Conservation (phyloP, 176 grass and related monocot species). For the Rhynchospora tenuis region DNA sequence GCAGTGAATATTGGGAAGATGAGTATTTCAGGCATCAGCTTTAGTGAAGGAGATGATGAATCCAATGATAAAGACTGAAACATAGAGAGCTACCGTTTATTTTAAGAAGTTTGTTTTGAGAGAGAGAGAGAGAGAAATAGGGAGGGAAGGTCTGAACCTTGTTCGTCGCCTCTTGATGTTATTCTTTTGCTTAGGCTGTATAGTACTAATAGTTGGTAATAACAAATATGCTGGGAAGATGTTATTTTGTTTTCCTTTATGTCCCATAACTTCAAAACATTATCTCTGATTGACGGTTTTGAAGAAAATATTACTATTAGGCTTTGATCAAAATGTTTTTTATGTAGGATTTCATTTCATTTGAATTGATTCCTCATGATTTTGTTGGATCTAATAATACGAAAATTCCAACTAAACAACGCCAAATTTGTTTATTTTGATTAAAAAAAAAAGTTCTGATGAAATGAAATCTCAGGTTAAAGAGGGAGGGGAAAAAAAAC, state of each 20-base stretch:
- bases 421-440: background rate
- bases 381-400: no score
- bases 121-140: background rate
- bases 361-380: background rate
- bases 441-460: no score
- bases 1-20: slow-evolving; percentile 83
- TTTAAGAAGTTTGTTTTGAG: background rate
- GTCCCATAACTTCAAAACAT: background rate
- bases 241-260: no score
- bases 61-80: slow-evolving; percentile 38
- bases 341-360: no score
- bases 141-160: background rate
- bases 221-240: background rate
- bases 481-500: no score
- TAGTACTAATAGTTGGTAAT: background rate
- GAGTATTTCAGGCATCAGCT: slow-evolving; percentile 63
- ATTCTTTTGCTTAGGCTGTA: background rate
- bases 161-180: background rate
- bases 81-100: background rate
- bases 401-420: no score
- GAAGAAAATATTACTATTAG: background rate
- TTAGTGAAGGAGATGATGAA: slow-evolving; percentile 42
- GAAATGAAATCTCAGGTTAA: no score
- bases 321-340: no score
- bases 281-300: background rate